Evolutionary conservation across 139 green algal species (phyloP), one percentile per base, ranked within the genome.

Genomic region (Chlamydomonas asymmetrica): DNA sequence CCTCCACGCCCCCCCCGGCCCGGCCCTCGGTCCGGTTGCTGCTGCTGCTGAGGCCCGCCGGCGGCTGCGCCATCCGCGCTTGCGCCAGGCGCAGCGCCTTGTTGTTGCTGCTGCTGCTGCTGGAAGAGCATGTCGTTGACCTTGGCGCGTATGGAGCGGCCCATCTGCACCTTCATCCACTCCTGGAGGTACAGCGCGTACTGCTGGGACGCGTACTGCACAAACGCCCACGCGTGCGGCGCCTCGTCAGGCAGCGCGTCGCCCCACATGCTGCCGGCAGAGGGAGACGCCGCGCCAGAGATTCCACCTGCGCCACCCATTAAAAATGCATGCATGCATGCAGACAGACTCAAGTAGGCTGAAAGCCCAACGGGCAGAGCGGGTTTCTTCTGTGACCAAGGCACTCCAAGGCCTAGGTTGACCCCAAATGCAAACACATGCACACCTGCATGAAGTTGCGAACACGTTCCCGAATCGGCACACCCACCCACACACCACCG

Each of bases 81-180:
- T n/a, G n/a, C n/a, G n/a, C 16, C 45, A 10, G n/a, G n/a, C n/a
- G n/a, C n/a, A n/a, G n/a, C n/a, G n/a, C n/a, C n/a, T n/a, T n/a
- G n/a, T n/a, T n/a, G n/a, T n/a, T n/a, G n/a, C n/a, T n/a, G n/a
- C n/a, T n/a, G n/a, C n/a, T n/a, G 10, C 45, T 52, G 45, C 45
- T 13, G 45, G 45, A 25, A 25, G 18, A 77, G 41, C 71, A 77
- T 77, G 32, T 77, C 59, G 34, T 77, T 66, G 23, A 77, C 71
- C 57, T 65, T 63, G n/a, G 41, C 59, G 7, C 57, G 71, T 1
- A 77, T 59, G 3, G 22, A 63, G 59, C 69, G 71, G 4, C 31
- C 50, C 41, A 77, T 43, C 59, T 77, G 71, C 43, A 69, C 59
- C 40, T 77, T 69, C 59, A 77, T 70, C 71, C 71, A 77, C 59